These are phyloP conservation scores for Rugonectria rugulosa DNA, from an alignment of 2,329 filamentous ascomycete genomes.

Conservation along the genomic window DNA sequence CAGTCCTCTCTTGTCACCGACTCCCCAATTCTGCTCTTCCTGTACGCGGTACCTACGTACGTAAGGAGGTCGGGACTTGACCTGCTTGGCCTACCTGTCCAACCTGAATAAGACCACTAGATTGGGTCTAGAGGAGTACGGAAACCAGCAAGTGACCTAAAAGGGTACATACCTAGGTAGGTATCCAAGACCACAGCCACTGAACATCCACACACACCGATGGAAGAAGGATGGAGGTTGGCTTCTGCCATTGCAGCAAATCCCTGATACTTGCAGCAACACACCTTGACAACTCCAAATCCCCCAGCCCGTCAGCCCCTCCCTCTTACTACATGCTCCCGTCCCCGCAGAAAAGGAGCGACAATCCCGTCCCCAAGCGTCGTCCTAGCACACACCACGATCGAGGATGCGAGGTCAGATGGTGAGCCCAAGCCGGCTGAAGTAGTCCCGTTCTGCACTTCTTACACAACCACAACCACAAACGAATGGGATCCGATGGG, in stretches of 20 bases:
- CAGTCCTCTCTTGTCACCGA: too few species aligned
- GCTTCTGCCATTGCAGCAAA: background rate
- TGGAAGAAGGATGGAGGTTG: too few species aligned
- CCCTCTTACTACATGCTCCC: background rate
- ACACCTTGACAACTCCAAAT: constrained; percentile 3
- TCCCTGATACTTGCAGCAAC: background rate
- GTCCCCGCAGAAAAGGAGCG: background rate
- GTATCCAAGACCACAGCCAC: constrained; percentile 6
- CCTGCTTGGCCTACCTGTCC: background rate
- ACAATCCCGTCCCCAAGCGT: constrained; percentile 16
- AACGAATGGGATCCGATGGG: background rate
- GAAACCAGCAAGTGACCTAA: constrained; percentile 1
- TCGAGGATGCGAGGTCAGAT: constrained; percentile 8
- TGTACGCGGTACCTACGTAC: too few species aligned
- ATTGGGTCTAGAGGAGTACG: background rate
- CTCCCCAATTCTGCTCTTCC: too few species aligned
- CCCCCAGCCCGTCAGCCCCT: constrained; percentile 1
- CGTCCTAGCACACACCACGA: background rate
- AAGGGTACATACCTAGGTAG: background rate
- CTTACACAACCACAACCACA: constrained; percentile 5
- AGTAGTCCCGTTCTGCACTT: background rate
- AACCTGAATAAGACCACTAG: background rate
- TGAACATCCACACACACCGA: background rate
- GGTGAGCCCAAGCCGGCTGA: background rate
- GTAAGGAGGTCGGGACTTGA: too few species aligned